Conservation (phyloP, 2,329 filamentous ascomycete genomes). For the Neonectria ditissima region DNA sequence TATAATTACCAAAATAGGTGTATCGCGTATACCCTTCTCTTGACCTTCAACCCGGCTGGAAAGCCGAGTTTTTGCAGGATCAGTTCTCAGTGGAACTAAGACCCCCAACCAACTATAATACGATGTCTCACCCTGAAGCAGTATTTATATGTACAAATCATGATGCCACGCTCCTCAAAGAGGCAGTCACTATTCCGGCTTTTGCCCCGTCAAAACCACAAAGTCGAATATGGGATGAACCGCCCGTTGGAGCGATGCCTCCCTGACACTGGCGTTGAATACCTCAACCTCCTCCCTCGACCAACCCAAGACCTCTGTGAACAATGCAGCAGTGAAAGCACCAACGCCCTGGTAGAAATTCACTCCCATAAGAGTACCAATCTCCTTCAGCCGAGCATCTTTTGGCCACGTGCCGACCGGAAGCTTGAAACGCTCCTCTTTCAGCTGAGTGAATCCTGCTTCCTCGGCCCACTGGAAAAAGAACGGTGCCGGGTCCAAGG, state of each 20-base stretch:
- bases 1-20: no score
- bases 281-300: slow-evolving; percentile 59
- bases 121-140: background rate
- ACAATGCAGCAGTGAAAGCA: slow-evolving; percentile 53
- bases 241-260: slow-evolving; percentile 39
- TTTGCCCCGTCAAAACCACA: slow-evolving; percentile 47
- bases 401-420: slow-evolving; percentile 40
- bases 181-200: slow-evolving; percentile 27
- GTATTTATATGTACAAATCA: background rate
- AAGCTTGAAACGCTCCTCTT: slow-evolving; percentile 48
- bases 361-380: slow-evolving; percentile 48
- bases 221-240: slow-evolving; percentile 49
- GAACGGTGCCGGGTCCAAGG: slow-evolving; percentile 45
- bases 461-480: slow-evolving; percentile 47
- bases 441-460: slow-evolving; percentile 53
- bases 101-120: background rate
- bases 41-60: no score
- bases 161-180: background rate
- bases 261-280: slow-evolving; percentile 41
- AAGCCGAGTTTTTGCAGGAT: no score
- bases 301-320: slow-evolving; percentile 53
- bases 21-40: no score
- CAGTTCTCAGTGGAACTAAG: background rate
- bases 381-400: slow-evolving; percentile 1
- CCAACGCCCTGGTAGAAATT: slow-evolving; percentile 53